phyloP scores from a whole-genome alignment of 2,329 filamentous ascomycete genomes.

The Aspergillus costaricaensis region DNA sequence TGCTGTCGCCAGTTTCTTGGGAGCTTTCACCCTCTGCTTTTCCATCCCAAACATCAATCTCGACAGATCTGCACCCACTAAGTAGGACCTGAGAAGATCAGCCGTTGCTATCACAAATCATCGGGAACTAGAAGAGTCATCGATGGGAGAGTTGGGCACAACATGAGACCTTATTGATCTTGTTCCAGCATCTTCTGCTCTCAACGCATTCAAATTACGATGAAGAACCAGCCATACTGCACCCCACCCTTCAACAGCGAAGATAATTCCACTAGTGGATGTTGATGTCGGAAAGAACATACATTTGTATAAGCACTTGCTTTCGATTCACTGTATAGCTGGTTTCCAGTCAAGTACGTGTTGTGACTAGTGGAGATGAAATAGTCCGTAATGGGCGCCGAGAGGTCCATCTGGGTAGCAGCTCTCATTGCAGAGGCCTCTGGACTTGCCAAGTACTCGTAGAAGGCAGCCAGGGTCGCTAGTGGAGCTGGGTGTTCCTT shows the following conservation, averaged over 20 bases:
- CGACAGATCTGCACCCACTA: constrained; percentile 82
- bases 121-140: neutral
- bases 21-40: constrained; percentile 46
- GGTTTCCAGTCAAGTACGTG: constrained; percentile 86
- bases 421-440: constrained; percentile 47
- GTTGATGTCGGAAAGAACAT: constrained; percentile 36
- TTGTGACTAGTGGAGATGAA: constrained; percentile 96
- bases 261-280: too few relatives aligned
- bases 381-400: constrained; percentile 78
- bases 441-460: constrained; percentile 51
- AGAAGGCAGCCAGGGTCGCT: constrained; percentile 46
- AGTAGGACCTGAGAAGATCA: constrained; percentile 61
- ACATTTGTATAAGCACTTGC: constrained; percentile 77
- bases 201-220: too few relatives aligned
- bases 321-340: constrained; percentile 75
- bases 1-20: constrained; percentile 36
- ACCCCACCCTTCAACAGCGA: too few relatives aligned
- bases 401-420: constrained; percentile 56
- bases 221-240: too few relatives aligned
- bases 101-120: neutral
- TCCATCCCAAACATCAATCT: constrained; percentile 94
- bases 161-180: too few relatives aligned
- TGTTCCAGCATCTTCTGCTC: too few relatives aligned
- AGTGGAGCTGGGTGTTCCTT: constrained; percentile 18
- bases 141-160: too few relatives aligned